These are phyloP conservation scores for Acaromyces ingoldii DNA, from an alignment of 1,284 basidiomycete species.

Conservation along the genomic window DNA sequence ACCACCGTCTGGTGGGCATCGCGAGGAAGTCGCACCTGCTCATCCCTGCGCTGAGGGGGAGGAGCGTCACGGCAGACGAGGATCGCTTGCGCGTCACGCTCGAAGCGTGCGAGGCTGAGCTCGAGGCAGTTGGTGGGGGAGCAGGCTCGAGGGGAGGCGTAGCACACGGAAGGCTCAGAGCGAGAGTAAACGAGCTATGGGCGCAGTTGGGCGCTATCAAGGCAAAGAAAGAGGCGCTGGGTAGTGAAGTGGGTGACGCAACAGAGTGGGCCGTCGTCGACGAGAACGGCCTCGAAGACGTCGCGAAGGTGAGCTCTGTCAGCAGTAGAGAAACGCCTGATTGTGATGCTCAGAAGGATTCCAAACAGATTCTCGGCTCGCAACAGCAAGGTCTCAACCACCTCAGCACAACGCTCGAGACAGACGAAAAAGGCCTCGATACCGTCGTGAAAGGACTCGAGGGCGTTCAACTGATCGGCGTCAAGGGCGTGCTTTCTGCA, in stretches of 20 bases:
- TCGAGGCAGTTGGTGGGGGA: slow-evolving; percentile 15
- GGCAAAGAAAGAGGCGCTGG: slow-evolving; percentile 33
- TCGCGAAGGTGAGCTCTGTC: slow-evolving; percentile 15
- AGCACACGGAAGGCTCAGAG: slow-evolving; percentile 21
- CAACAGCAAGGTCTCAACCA: slow-evolving; percentile 47
- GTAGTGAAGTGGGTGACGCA: too few relatives aligned
- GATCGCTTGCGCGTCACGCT: slow-evolving; percentile 32
- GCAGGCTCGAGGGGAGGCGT: background rate
- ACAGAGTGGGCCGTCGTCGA: slow-evolving; percentile 51
- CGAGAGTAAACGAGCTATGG: slow-evolving; percentile 48
- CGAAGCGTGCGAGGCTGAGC: slow-evolving; percentile 44
- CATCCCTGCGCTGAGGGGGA: slow-evolving; percentile 37
- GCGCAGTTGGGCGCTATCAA: slow-evolving; percentile 42
- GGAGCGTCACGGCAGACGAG: slow-evolving; percentile 35
- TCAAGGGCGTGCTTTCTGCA: too few relatives aligned
- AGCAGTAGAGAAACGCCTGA: background rate
- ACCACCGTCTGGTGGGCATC: slow-evolving; percentile 35
- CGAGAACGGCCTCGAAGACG: slow-evolving; percentile 35
- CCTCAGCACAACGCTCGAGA: slow-evolving; percentile 35
- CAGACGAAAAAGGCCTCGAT: slow-evolving; percentile 39
- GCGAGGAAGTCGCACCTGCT: slow-evolving; percentile 27
- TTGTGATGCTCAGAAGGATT: background rate
- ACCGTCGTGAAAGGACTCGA: slow-evolving; percentile 25
- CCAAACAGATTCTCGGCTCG: slow-evolving; percentile 26
- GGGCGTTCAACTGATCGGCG: slow-evolving; percentile 7